Base-by-base conservation (phyloP, 805 yeast genomes). In the Blastobotrys americana region DNA sequence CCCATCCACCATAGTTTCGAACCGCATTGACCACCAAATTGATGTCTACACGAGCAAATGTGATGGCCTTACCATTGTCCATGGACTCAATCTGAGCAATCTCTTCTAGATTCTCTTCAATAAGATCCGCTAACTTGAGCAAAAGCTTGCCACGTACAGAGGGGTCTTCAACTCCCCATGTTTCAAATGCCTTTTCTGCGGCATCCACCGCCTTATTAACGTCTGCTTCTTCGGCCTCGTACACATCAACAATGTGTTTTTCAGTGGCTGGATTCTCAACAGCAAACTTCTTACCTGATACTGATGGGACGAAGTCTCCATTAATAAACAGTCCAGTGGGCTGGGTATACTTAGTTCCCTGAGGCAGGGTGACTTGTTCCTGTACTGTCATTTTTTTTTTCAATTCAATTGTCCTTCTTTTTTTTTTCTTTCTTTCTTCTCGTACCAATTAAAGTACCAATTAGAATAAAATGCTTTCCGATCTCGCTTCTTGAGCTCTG, bases 261-360 rank as follows among this genome's bases (percentile, higher is more conserved):
- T 82, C 67, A 21, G 62, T 63, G 44, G 65, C 45, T 16, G 52
- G 60, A 48, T 55, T 56, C 45, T 74, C 74, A 13, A 72, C 76
- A 3, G 67, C 60, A 47, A 83, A 68, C n/a, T 79, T 77, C 57
- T 75, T 69, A 44, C 74, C 76, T 44, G 75, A 74, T 27, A 67
- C 64, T 5, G 84, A 73, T 40, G 68, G 56, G 45, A 82, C 80
- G 58, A 83, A 86, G 64, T 85, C 85, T 66, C 85, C 85, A 71
- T 86, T 82, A 64, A 89, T 86, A 73, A 85, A 89, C 56, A 89
- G 69, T 51, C 96, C 96, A 8, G 84, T 80, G 56, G 96, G 96
- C 69, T 84, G 94, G 42, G 77, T 72, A 59, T 82, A 83, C 28
- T 71, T 67, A 25, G 67, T 53, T 21, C 89, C 89, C 52, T 78